A percentile compares a stretch with the other conserved stretches of the same genome.
Evolutionary conservation across 305 asterid species (phyloP).

Genomic region (Fraxinus latifolia): DNA sequence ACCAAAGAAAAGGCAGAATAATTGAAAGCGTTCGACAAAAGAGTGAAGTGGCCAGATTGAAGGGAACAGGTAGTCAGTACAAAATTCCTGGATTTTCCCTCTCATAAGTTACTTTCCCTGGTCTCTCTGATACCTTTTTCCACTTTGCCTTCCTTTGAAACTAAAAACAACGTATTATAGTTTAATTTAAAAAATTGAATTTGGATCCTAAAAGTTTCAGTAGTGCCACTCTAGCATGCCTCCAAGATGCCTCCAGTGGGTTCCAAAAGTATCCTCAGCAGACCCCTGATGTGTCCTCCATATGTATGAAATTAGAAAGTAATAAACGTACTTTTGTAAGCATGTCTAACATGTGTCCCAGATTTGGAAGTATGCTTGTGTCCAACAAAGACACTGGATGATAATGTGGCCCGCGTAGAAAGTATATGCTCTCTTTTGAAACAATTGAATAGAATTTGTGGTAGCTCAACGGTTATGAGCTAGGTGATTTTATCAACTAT

Average conservation of each 20-base stretch:
- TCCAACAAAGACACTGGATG: neutral
- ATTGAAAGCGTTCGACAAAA: neutral
- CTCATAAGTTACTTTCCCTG: neutral
- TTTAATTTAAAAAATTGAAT: neutral
- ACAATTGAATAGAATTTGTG: neutral
- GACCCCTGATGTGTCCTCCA: neutral
- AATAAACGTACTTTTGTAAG: neutral
- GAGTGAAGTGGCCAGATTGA: neutral
- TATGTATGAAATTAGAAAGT: neutral
- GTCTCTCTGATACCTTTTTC: neutral
- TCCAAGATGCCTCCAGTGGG: neutral
- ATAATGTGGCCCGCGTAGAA: neutral
- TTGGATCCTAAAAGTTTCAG: neutral
- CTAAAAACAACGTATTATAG: neutral
- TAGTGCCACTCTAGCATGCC: neutral
- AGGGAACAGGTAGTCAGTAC: neutral
- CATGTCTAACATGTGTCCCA: neutral
- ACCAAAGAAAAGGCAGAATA: neutral
- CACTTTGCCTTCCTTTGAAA: neutral
- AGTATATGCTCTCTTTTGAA: neutral
- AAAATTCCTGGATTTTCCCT: neutral
- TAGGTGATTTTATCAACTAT: neutral
- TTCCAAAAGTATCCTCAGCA: neutral
- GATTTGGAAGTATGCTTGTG: neutral
- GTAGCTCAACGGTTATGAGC: neutral